Evolutionary conservation across 495 filamentous ascomycete genomes (phyloP).

Genomic region (Astrothelium subdiscretum): DNA sequence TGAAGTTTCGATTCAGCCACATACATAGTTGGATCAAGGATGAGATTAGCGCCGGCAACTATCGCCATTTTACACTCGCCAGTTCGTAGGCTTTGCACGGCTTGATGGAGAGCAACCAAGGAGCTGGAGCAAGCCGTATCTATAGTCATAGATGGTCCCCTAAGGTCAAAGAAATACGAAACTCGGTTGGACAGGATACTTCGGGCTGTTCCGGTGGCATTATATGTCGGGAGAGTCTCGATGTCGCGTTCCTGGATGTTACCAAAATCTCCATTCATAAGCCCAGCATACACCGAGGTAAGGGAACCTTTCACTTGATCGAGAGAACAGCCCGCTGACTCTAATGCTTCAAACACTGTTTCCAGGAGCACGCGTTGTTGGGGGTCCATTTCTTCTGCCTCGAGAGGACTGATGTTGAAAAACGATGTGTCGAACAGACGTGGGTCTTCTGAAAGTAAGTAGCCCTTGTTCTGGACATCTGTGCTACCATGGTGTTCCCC

Average conservation of each 20-base stretch:
- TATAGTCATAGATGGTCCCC: constrained; percentile 36
- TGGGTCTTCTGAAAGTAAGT: background rate
- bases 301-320: background rate
- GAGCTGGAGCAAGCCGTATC: constrained; percentile 41
- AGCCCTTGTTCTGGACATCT: background rate
- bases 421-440: background rate
- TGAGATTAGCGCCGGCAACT: background rate
- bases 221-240: background rate
- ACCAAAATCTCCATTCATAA: background rate
- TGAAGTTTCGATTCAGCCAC: background rate
- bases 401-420: background rate
- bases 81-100: background rate
- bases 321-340: background rate
- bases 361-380: constrained; percentile 3
- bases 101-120: constrained; percentile 6
- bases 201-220: constrained; percentile 4
- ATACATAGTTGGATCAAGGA: background rate
- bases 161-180: constrained; percentile 37
- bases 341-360: constrained; percentile 2
- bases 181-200: constrained; percentile 39
- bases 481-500: background rate
- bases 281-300: background rate
- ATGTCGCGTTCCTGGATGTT: background rate
- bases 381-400: constrained; percentile 4
- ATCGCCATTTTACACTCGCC: background rate